A percentile compares a stretch with the other conserved stretches of the same genome.
Conservation (phyloP, 176 grass and related monocot species). For the Aegilops sharonensis region DNA sequence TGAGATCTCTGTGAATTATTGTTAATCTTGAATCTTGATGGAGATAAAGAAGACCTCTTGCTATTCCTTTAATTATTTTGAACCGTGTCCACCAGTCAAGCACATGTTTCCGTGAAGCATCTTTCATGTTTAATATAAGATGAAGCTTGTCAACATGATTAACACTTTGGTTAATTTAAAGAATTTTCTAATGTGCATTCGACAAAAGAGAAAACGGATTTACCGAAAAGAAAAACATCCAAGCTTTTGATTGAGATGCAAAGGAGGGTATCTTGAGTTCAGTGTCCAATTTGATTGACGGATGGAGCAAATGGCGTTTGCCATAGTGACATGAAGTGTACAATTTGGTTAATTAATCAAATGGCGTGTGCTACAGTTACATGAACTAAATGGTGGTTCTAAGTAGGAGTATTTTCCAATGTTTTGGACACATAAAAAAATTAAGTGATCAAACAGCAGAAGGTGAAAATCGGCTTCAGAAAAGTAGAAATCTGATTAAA, state of each 20-base stretch:
- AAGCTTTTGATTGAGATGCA: not conserved
- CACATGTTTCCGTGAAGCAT: too few species aligned
- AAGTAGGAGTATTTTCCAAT: not conserved
- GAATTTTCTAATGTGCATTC: not conserved
- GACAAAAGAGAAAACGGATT: not conserved
- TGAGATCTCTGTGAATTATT: too few species aligned
- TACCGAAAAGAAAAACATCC: not conserved
- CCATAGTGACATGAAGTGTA: too few species aligned
- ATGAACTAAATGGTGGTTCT: not conserved
- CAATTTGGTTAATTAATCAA: too few species aligned
- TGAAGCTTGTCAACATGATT: not conserved
- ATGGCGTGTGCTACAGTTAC: too few species aligned
- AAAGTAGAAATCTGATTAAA: not conserved
- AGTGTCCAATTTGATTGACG: too few species aligned
- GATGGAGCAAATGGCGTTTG: too few species aligned
- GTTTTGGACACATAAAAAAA: not conserved
- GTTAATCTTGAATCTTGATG: too few species aligned
- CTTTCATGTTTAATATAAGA: not conserved
- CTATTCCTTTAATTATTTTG: too few species aligned
- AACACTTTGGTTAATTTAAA: not conserved
- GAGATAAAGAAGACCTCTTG: too few species aligned
- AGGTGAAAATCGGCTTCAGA: not conserved
- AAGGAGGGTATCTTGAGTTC: too few species aligned
- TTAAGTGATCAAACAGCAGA: not conserved
- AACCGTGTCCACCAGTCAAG: too few species aligned